Evolutionary conservation across 768 basidiomycete genomes (phyloP).

Genomic region (Agrocybe pediades): DNA sequence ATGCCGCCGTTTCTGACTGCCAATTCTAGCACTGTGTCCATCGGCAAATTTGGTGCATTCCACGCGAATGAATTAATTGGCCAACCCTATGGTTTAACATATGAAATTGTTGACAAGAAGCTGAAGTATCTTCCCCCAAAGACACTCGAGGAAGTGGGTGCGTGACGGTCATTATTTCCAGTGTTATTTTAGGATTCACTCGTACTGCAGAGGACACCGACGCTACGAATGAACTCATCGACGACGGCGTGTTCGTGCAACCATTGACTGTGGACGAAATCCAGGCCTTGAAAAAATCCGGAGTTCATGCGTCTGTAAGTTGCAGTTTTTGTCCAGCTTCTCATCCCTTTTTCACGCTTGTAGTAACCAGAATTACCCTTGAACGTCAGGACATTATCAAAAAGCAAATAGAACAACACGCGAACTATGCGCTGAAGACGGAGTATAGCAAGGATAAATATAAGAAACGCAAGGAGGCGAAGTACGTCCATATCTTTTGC

Average conservation of each 20-base stretch:
- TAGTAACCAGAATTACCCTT: constrained; percentile 17
- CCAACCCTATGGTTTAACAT: constrained; percentile 85
- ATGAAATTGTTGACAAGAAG: constrained; percentile 79
- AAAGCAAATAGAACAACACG: constrained; percentile 90
- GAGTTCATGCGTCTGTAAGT: constrained; percentile 73
- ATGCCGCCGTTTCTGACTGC: constrained; percentile 3
- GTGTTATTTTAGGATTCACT: constrained; percentile 4
- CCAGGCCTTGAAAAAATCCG: constrained; percentile 77
- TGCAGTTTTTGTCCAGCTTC: constrained; percentile 5
- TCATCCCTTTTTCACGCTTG: constrained; percentile 16
- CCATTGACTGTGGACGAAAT: constrained; percentile 86
- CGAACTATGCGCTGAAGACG: constrained; percentile 91
- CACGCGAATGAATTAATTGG: constrained; percentile 74
- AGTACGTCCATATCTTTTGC: constrained; percentile 51
- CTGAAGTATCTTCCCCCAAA: constrained; percentile 63
- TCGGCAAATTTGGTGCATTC: constrained; percentile 90
- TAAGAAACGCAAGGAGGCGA: constrained; percentile 93
- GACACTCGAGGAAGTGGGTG: constrained; percentile 81
- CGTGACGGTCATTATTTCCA: not conserved
- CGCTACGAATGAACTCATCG: constrained; percentile 95
- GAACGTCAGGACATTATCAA: constrained; percentile 87
- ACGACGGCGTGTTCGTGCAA: constrained; percentile 83
- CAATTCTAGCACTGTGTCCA: constrained; percentile 56
- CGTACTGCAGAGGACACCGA: constrained; percentile 82
- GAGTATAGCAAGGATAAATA: constrained; percentile 99